Evolutionary conservation across 2,329 filamentous ascomycete species (phyloP).

Genomic region (Chalaropsis ovoidea): DNA sequence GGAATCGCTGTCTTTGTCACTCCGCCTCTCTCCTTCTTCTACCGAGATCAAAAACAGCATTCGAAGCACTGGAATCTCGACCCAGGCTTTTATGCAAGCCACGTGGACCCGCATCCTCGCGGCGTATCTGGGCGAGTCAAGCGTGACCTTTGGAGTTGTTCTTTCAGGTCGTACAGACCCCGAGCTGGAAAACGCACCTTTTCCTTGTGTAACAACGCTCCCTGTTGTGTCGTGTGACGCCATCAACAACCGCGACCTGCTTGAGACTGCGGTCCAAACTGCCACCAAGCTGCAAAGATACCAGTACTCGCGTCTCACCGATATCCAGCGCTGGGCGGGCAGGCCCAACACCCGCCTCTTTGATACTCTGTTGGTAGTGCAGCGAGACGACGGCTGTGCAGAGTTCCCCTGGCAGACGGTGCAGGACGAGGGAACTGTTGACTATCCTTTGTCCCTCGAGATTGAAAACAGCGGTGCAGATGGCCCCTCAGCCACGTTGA

Average conservation of each 20-base stretch:
- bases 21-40: constrained; percentile 3
- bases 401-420: constrained; percentile 48
- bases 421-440: constrained; percentile 58
- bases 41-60: constrained; percentile 46
- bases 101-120: constrained; percentile 68
- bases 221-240: constrained; percentile 46
- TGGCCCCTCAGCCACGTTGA: constrained; percentile 52
- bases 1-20: constrained; percentile 30
- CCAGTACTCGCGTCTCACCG: constrained; percentile 60
- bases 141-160: constrained; percentile 68
- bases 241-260: constrained; percentile 45
- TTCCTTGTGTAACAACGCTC: constrained; percentile 75
- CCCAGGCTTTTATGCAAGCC: constrained; percentile 66
- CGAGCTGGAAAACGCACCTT: constrained; percentile 48
- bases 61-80: constrained; percentile 50
- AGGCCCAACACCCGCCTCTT: constrained; percentile 58
- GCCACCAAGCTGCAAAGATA: constrained; percentile 56
- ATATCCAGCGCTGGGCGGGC: constrained; percentile 63
- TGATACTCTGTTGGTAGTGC: constrained; percentile 77
- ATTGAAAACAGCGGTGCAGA: constrained; percentile 47
- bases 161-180: constrained; percentile 62
- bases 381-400: constrained; percentile 34
- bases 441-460: constrained; percentile 75
- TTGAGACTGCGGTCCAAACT: constrained; percentile 54
- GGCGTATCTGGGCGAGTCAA: constrained; percentile 63